Percentiles rank a stretch among this genome's conserved stretches.
These are phyloP conservation scores for Pythium vanterpoolii DNA, from an alignment of 352 stramenopile genomes.

Conservation along the genomic window DNA sequence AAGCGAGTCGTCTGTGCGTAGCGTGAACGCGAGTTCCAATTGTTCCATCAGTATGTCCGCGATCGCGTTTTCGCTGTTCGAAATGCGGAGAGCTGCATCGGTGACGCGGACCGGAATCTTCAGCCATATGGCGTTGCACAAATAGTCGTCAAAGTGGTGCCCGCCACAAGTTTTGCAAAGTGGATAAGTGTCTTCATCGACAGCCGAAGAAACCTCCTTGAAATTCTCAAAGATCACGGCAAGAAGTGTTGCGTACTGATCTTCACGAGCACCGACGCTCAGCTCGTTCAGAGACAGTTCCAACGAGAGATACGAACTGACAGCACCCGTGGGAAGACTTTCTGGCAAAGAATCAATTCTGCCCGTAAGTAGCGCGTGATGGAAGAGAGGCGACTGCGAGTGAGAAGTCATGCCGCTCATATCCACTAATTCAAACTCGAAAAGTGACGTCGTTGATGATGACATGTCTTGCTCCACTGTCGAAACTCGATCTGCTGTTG, in stretches of 20 bases:
- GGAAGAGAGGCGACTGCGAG: slow-evolving; percentile 59
- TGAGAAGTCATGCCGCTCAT: slow-evolving; percentile 65
- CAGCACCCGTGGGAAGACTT: slow-evolving; percentile 46
- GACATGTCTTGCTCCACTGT: slow-evolving; percentile 50
- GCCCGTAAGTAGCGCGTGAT: slow-evolving; percentile 75
- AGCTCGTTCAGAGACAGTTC: slow-evolving; percentile 77
- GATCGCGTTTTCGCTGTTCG: slow-evolving; percentile 48
- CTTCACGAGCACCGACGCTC: slow-evolving; percentile 49
- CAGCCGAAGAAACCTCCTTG: slow-evolving; percentile 66
- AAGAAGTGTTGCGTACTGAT: slow-evolving; percentile 72
- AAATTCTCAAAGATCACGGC: slow-evolving; percentile 89
- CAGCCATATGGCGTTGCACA: slow-evolving; percentile 78
- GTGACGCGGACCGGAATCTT: slow-evolving; percentile 72
- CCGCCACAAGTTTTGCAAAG: slow-evolving; percentile 57
- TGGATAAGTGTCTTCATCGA: slow-evolving; percentile 80
- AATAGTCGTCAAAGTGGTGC: slow-evolving; percentile 57
- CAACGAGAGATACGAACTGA: slow-evolving; percentile 68
- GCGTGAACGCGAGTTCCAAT: slow-evolving; percentile 68
- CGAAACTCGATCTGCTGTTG: slow-evolving; percentile 33
- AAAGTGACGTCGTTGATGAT: slow-evolving; percentile 52
- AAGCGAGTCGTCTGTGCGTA: slow-evolving; percentile 81
- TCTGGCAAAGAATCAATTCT: slow-evolving; percentile 74
- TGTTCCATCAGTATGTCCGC: slow-evolving; percentile 81
- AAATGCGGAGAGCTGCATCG: slow-evolving; percentile 73
- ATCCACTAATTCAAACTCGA: slow-evolving; percentile 86